phyloP scores from a whole-genome alignment of 352 stramenopile species.

The Plasmopara viticola region DNA sequence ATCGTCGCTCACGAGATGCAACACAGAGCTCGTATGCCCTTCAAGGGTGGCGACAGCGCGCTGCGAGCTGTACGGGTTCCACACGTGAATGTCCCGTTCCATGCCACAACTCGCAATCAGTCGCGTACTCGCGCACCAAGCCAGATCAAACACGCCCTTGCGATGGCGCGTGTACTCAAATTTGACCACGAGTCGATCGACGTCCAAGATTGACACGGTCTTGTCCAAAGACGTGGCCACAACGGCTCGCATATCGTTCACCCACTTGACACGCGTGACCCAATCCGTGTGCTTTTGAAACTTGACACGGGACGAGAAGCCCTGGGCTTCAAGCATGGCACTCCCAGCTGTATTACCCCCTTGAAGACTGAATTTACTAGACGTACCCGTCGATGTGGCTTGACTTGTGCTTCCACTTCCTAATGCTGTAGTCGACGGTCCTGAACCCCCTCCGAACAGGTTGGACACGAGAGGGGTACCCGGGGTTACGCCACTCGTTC shows the following conservation, averaged over 20 bases:
- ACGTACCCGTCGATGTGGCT: conserved; percentile 8
- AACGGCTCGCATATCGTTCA: conserved; percentile 72
- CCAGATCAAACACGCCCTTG: conserved; percentile 77
- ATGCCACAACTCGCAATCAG: conserved; percentile 79
- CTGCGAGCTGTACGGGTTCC: conserved; percentile 86
- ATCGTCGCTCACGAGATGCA: conserved; percentile 73
- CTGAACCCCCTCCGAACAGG: background rate
- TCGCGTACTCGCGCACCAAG: conserved; percentile 68
- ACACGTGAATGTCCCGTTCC: conserved; percentile 84
- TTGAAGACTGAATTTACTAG: conserved; percentile 13
- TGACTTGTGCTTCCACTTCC: conserved; percentile 14
- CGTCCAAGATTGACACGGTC: conserved; percentile 76
- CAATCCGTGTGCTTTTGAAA: conserved; percentile 82
- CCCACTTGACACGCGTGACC: conserved; percentile 80
- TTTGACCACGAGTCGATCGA: conserved; percentile 73
- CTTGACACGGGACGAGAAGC: conserved; percentile 60
- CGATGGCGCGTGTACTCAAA: conserved; percentile 79
- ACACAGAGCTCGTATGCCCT: conserved; percentile 66
- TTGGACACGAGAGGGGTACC: conserved; percentile 6
- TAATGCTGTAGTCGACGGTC: conserved; percentile 4
- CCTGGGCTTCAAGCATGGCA: conserved; percentile 48
- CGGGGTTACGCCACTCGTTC: conserved; percentile 2
- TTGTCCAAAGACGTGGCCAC: conserved; percentile 75
- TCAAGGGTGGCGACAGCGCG: conserved; percentile 63
- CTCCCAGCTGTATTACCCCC: conserved; percentile 36